Evolutionary conservation across 768 basidiomycete genomes (phyloP).

Genomic region (Grammothele lineata): DNA sequence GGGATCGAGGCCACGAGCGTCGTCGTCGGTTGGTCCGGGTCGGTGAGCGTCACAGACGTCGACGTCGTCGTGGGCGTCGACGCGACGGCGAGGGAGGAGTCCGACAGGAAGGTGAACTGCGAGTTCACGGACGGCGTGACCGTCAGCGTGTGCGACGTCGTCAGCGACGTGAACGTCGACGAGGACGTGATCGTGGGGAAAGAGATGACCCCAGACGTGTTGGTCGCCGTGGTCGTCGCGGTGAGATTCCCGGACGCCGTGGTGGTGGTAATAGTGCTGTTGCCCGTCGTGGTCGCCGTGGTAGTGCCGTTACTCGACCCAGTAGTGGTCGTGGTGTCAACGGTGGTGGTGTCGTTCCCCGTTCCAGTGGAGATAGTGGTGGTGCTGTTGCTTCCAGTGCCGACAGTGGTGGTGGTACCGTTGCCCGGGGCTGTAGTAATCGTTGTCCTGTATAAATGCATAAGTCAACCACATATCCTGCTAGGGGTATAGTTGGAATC

Average conservation of each 20-base stretch:
- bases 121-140: conserved; percentile 27
- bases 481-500: no score
- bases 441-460: no score
- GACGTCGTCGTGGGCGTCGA: conserved; percentile 19
- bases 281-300: not conserved
- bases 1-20: conserved; percentile 24
- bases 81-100: conserved; percentile 29
- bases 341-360: not conserved
- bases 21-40: conserved; percentile 37
- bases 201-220: conserved; percentile 24
- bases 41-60: conserved; percentile 15
- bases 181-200: conserved; percentile 24
- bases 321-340: not conserved
- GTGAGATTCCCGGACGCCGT: not conserved
- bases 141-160: conserved; percentile 17
- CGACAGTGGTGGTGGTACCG: conserved; percentile 1
- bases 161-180: conserved; percentile 11
- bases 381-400: not conserved
- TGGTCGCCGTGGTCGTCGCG: not conserved
- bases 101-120: conserved; percentile 32
- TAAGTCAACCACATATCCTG: no score
- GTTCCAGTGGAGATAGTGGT: not conserved
- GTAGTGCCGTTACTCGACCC: not conserved
- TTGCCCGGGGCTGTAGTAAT: no score
- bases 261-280: not conserved